These are phyloP conservation scores for Amanita brunnescens DNA, from an alignment of 768 basidiomycete genomes.

Conservation along the genomic window DNA sequence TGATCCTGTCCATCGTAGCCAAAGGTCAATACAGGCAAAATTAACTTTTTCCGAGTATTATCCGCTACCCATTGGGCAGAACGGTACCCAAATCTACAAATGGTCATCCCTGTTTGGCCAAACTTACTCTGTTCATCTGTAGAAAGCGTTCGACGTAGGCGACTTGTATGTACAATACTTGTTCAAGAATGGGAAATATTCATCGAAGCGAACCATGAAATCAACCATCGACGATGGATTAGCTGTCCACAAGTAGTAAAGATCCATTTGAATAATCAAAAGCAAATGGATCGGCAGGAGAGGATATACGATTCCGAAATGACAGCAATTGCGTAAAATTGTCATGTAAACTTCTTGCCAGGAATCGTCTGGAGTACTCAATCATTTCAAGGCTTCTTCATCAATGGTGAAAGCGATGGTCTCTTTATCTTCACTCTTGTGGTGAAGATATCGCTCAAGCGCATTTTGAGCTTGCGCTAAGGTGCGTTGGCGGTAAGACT, in stretches of 20 bases:
- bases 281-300: background rate
- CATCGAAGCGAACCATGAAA: slow-evolving; percentile 30
- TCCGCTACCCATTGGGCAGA: slow-evolving; percentile 16
- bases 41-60: slow-evolving; percentile 11
- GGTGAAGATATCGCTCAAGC: slow-evolving; percentile 14
- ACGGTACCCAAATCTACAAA: slow-evolving; percentile 12
- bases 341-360: slow-evolving; percentile 25
- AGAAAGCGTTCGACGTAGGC: slow-evolving; percentile 20
- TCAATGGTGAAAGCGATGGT: slow-evolving; percentile 8
- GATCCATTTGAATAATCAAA: slow-evolving; percentile 15
- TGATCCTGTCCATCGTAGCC: background rate
- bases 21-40: background rate
- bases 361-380: slow-evolving; percentile 10
- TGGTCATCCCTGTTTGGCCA: slow-evolving; percentile 10
- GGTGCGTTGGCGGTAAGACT: slow-evolving; percentile 9
- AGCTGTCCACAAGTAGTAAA: slow-evolving; percentile 24
- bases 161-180: slow-evolving; percentile 11
- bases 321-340: slow-evolving; percentile 21
- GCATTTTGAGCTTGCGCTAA: slow-evolving; percentile 6
- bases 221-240: slow-evolving; percentile 20
- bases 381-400: slow-evolving; percentile 13
- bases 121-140: slow-evolving; percentile 15
- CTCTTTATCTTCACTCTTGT: slow-evolving; percentile 9
- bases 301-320: slow-evolving; percentile 20
- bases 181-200: slow-evolving; percentile 30